Conservation (phyloP, 192 early-diverging fungal genomes). For the Geosiphon pyriformis region DNA sequence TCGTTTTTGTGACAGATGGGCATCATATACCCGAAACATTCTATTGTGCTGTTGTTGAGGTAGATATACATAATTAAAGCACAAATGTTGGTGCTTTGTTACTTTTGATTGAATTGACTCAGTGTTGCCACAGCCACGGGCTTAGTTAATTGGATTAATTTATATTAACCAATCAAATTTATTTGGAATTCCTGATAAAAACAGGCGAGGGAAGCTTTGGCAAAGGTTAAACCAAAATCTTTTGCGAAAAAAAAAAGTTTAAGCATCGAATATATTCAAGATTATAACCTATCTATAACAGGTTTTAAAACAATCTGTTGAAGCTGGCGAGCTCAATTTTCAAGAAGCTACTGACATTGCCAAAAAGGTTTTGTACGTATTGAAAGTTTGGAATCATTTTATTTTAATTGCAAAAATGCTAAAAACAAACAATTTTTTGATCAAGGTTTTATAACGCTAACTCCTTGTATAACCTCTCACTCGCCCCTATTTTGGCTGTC, state of each 20-base stretch:
- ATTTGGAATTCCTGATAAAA: no score
- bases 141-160: no score
- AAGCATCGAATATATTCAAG: no score
- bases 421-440: not conserved
- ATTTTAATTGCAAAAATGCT: not conserved
- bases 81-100: no score
- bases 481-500: not conserved
- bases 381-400: slow-evolving; percentile 11
- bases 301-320: slow-evolving; percentile 6
- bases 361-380: slow-evolving; percentile 10
- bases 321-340: not conserved
- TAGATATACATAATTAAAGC: no score
- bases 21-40: slow-evolving; percentile 12
- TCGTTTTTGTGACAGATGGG: slow-evolving; percentile 4
- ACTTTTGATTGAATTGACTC: no score
- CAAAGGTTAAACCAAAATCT: not conserved
- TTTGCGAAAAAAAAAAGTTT: no score
- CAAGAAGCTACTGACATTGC: slow-evolving; percentile 13
- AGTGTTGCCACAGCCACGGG: no score
- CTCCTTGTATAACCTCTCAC: not conserved
- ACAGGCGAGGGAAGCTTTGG: slow-evolving; percentile 10
- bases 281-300: not conserved
- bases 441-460: not conserved
- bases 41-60: slow-evolving; percentile 16
- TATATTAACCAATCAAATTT: no score